Base-by-base conservation (phyloP, 768 basidiomycete species). In the Heimioporus sp. region DNA sequence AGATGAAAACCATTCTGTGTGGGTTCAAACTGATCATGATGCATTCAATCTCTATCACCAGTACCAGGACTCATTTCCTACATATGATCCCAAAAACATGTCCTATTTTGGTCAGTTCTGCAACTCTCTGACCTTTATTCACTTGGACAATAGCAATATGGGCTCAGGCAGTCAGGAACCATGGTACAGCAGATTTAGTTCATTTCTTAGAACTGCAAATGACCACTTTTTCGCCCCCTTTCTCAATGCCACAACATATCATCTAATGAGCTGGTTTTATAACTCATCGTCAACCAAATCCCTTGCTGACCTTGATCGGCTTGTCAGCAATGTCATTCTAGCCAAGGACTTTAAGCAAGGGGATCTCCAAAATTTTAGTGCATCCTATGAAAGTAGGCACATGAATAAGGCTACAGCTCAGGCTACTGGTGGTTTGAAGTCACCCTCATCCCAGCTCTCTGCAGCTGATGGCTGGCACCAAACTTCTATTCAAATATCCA, bases 241-340 rank as follows among this genome's bases (percentile, higher is more conserved):
- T 24, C 12, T 47, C 1, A 68, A 63, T 46, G 56, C 57, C 42
- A 58, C 51, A 0, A 59, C 57, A 0, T 65, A 38, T 15, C 54
- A 38, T 2, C 43, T 67, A 0, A 68, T 66, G 65, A 48, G 54
- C 19, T 68, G 69, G 68, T 52, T 62, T 13, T 54, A 65, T 39
- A 59, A 50, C 19, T 58, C 63, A 1, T 58, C 59, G 15, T 52
- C 38, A 10, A 31, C 2, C 5, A 57, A 56, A 28, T 57, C 51
- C 0, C 43, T 56, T 28, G 51, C 15, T 2, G 49, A 56, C 3
- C 47, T 64, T 0, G 46, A 63, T 42, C 11, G 35, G 1, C 58
- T 64, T 10, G 46, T 60, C n/a, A n/a, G n/a, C n/a, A n/a, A 10
- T 10, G 15, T 38, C n/a, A 16, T 38, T 5, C n/a, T 38, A 17